Conservation (phyloP, 768 basidiomycete species). For the Dioszegia hungarica region DNA sequence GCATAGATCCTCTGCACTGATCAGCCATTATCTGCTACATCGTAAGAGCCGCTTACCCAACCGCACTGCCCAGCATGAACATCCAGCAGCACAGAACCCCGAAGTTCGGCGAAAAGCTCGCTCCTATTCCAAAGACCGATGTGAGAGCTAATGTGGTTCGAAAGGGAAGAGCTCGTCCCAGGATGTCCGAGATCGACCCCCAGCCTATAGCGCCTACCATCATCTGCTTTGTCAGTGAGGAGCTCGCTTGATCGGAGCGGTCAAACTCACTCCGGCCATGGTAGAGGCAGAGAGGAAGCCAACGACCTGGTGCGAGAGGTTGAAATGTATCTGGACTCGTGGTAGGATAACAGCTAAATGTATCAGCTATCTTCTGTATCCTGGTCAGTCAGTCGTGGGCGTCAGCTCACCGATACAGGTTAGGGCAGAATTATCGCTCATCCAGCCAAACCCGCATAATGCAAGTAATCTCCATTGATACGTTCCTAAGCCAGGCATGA, state of each 20-base stretch:
- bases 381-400: neutral
- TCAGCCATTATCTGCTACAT: conserved; percentile 2
- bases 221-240: conserved; percentile 67
- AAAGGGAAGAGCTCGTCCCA: conserved; percentile 85
- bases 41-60: conserved; percentile 62
- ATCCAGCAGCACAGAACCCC: conserved; percentile 64
- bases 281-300: conserved; percentile 76
- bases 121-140: conserved; percentile 74
- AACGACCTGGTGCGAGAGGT: conserved; percentile 67
- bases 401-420: conserved; percentile 33
- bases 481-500: conserved; percentile 21
- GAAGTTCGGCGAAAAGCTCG: conserved; percentile 70
- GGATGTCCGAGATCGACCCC: conserved; percentile 80
- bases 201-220: conserved; percentile 89
- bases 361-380: neutral
- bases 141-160: conserved; percentile 89
- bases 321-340: conserved; percentile 85
- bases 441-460: conserved; percentile 48
- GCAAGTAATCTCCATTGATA: conserved; percentile 48
- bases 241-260: neutral
- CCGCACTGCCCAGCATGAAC: conserved; percentile 85
- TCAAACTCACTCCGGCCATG: conserved; percentile 41
- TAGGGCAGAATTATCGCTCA: conserved; percentile 47
- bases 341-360: conserved; percentile 77
- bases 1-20: conserved; percentile 75